Base-by-base conservation (phyloP, 1,284 basidiomycete genomes). In the Testicularia cyperi region DNA sequence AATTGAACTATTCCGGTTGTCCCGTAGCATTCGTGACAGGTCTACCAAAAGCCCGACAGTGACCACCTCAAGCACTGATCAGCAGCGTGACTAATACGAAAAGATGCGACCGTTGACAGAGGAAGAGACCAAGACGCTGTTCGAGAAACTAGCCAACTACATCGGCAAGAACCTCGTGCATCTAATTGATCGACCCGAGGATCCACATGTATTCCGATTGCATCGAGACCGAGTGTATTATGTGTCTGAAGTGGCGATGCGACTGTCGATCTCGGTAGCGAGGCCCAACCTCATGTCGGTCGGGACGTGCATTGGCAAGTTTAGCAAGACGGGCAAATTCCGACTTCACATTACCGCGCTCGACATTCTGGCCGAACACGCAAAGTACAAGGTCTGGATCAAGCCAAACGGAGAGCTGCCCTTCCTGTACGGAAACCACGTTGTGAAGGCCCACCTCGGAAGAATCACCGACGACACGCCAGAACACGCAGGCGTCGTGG, bases 391-490 rank as follows among this genome's bases (percentile, higher is more conserved):
- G 84, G 85, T 97, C 26, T 99, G 95, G 95, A 94, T 98, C 78
- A 99, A 99, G 79, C 88, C 92, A 13, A 95, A 98, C 62, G 95
- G 95, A 72, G 95, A 99, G 80, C 91, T 98, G 85, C 95, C 95
- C 2, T 99, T 96, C 82, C 80, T 99, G 38, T 99, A 98, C 74
- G 95, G 95, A 45, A 98, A 98, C 77, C 92, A 99, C 80, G 88
- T 98, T 54, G 85, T 97, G 63, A 99, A 98, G 80, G 95, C 95
- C 22, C 95, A 99, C 78, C 81, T 99, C 20, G 94, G 95, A n/a
- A 84, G 94, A 66, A 97, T 98, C 76, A 97, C 95, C 40, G 95
- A 99, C 77, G 95, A 99, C 75, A 96, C 92, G 5, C 92, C 94
- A 12, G 95, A 99, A 75, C 95, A 99, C 77, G 94, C 97, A 73